Base-by-base conservation (phyloP, 495 filamentous ascomycete species). In the Aspergillus nanangensis region DNA sequence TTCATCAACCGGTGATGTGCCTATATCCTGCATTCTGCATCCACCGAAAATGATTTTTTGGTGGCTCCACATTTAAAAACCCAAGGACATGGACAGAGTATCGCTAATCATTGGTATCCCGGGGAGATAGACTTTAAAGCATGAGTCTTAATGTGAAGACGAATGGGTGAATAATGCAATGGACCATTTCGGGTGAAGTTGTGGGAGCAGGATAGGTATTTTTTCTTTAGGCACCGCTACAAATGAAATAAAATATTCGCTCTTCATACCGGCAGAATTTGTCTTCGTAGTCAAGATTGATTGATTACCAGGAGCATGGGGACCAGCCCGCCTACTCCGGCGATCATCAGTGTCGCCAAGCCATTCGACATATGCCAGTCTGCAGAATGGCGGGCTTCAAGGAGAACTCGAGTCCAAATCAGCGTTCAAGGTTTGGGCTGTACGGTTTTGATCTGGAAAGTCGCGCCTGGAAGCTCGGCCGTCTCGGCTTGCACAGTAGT, bases 361-460 rank as follows among this genome's bases (percentile, higher is more conserved):
- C n/a, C n/a, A n/a, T n/a, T n/a, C n/a, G n/a, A n/a, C n/a, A n/a
- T n/a, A n/a, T n/a, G n/a, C n/a, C n/a, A n/a, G 25, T 29, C 11
- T 29, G 25, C 25, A 29, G 25, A 29, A 29, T 29, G 5, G 25
- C 11, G 19, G 22, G 38, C 8, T 2, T 10, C 23, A 25, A 7
- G 32, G n/a, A 19, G 13, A 27, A 17, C 14, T 39, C 17, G 18
- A 13, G 27, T 8, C 8, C 22, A 25, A 8, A 31, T 25, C 22
- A n/a, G 17, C 8, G 21, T n/a, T 45, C 45, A 73, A 43, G 79
- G 58, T 60, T 82, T 86, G 38, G 75, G 63, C 37, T 78, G 71
- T 18, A 83, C 67, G 8, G 87, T 94, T 74, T 95, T 95, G 68
- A 98, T 96, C 69, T 98, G 94, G 67, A 98, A 98, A 1, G 87